Percentiles rank a stretch among this genome's conserved stretches.
Conservation (phyloP, 2,329 filamentous ascomycete species). For the Colletotrichum graminicola region DNA sequence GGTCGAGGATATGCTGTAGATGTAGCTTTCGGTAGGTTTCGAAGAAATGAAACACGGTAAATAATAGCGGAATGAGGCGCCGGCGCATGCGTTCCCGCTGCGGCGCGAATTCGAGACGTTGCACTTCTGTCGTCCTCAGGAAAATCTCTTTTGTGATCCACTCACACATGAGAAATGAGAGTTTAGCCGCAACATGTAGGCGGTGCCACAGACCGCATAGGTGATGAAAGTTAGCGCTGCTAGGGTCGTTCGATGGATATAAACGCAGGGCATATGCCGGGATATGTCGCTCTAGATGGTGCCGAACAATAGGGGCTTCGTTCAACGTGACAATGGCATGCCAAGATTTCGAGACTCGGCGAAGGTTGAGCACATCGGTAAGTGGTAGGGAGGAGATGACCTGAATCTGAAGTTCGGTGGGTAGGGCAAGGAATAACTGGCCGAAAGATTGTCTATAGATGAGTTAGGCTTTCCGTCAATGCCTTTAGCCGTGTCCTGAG, state of each 20-base stretch:
- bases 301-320: slow-evolving; percentile 71
- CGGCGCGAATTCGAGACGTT: slow-evolving; percentile 68
- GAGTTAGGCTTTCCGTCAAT: slow-evolving; percentile 42
- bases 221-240: slow-evolving; percentile 68
- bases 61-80: slow-evolving; percentile 72
- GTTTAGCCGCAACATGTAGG: slow-evolving; percentile 72
- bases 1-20: slow-evolving; percentile 66
- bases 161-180: slow-evolving; percentile 72
- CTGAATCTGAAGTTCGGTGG: slow-evolving; percentile 73
- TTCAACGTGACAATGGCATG: slow-evolving; percentile 71
- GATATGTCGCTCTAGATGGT: slow-evolving; percentile 70
- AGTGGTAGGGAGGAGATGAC: slow-evolving; percentile 71
- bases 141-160: slow-evolving; percentile 77
- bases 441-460: slow-evolving; percentile 61
- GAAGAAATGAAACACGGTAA: slow-evolving; percentile 77
- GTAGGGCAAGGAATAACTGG: slow-evolving; percentile 68
- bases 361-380: slow-evolving; percentile 70
- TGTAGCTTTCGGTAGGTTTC: slow-evolving; percentile 73
- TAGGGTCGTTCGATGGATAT: slow-evolving; percentile 65
- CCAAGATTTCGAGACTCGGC: slow-evolving; percentile 69
- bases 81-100: slow-evolving; percentile 74
- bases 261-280: slow-evolving; percentile 71
- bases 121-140: slow-evolving; percentile 66
- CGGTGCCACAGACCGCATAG: slow-evolving; percentile 75
- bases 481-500: not conserved